These are phyloP conservation scores for Amanita subjunquillea DNA, from an alignment of 768 basidiomycete species.

Conservation along the genomic window DNA sequence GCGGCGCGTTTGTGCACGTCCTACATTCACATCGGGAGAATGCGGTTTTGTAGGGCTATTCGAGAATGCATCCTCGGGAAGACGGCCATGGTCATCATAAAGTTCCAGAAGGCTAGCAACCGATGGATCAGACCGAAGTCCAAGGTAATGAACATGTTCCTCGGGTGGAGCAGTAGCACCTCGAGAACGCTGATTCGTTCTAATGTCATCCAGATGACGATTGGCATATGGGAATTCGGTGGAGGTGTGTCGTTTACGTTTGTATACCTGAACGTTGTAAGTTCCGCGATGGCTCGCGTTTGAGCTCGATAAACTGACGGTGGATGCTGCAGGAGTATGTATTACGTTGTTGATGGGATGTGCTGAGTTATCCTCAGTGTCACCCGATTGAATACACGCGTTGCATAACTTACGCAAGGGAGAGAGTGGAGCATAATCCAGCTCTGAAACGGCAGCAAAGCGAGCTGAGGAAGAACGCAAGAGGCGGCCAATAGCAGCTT, in stretches of 20 bases:
- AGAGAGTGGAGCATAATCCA: constrained; percentile 47
- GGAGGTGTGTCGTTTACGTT: constrained; percentile 46
- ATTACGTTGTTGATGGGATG: constrained; percentile 58
- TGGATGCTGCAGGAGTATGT: constrained; percentile 38
- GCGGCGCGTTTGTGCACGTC: constrained; percentile 44
- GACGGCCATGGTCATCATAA: constrained; percentile 64
- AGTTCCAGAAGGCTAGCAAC: constrained; percentile 64
- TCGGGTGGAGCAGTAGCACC: constrained; percentile 25
- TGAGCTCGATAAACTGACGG: constrained; percentile 41
- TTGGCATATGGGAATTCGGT: constrained; percentile 62
- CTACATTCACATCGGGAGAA: constrained; percentile 23
- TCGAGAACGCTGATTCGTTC: constrained; percentile 15
- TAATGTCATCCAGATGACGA: constrained; percentile 21
- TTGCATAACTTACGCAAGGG: constrained; percentile 51
- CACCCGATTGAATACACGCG: neutral
- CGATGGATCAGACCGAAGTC: constrained; percentile 68
- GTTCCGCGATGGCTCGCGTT: constrained; percentile 43
- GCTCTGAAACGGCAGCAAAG: constrained; percentile 44
- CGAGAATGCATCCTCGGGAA: constrained; percentile 54
- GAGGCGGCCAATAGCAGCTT: constrained; percentile 38
- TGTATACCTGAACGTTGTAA: constrained; percentile 65
- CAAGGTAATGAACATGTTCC: constrained; percentile 40
- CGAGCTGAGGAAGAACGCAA: constrained; percentile 67
- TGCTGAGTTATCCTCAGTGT: constrained; percentile 24
- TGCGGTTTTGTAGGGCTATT: constrained; percentile 42